Base-by-base conservation (phyloP, 2,329 filamentous ascomycete genomes). In the Westerdykella sp. region DNA sequence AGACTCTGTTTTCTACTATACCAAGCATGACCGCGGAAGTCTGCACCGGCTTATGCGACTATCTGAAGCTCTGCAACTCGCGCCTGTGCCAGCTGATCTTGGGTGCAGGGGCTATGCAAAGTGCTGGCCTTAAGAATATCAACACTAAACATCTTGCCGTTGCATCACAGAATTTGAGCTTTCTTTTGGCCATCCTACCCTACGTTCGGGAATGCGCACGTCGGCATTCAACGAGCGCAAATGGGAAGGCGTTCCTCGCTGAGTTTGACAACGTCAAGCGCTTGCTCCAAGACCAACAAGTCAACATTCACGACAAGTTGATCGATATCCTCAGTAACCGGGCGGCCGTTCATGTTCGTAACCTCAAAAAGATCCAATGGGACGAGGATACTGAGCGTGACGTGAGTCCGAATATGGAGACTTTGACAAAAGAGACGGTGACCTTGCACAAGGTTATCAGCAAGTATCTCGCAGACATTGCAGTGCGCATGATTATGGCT, bases 71-170 rank as follows among this genome's bases (percentile, higher is more conserved):
- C 4, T 98, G 97, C 75, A 96, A 98, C 66, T 96, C 89, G 2
- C 84, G 93, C 15, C 90, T 90, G 45, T 94, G 86, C n/a, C 93
- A 98, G 63, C 78, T 98, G 45, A 96, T 98, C 51, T 81, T 98
- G 6, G 93, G 93, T 1, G 93, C 93, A 1, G 93, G 93, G 4
- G 93, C 93, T 15, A 14, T 9, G 13, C 32, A 35, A 11, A 35
- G 32, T 35, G 32, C 32, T 15, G 36, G 36, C n/a, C 18, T 38
- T 7, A 94, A 87, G 66, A 95, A 94, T 59, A 96, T 96, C 62
- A 95, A 87, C 0, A 95, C 93, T 0, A 93, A 93, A 57, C 91
- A 98, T 68, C 78, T 98, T 1, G 90, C 93, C 0, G 80, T 97
- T 14, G 90, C 93, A 2, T 90, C 86, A 0, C 91, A 96, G 65